Percentiles rank a stretch among this genome's conserved stretches.
Conservation (phyloP, 2,329 filamentous ascomycete genomes). For the Cladophialophora chaetospira region DNA sequence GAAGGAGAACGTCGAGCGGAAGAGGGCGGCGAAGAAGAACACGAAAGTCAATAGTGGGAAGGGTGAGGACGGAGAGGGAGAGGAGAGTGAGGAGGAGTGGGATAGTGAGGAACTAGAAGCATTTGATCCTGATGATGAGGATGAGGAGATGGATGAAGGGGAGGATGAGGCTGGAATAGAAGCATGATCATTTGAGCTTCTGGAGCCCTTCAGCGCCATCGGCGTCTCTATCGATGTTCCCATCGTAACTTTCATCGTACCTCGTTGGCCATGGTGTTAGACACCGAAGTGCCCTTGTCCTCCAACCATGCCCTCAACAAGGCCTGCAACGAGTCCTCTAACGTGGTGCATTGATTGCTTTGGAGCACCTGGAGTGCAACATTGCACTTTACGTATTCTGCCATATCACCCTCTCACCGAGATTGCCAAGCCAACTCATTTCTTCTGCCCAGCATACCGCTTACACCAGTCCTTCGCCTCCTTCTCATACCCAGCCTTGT, state of each 20-base stretch:
- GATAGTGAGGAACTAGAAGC: slow-evolving; percentile 51
- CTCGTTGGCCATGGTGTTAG: no score
- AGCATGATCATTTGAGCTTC: no score
- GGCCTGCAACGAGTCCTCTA: no score
- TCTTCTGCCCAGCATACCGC: slow-evolving; percentile 62
- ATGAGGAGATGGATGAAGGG: slow-evolving; percentile 35
- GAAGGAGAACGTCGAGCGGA: slow-evolving; percentile 86
- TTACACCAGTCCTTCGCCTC: slow-evolving; percentile 72
- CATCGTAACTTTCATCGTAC: no score
- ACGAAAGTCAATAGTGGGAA: slow-evolving; percentile 45
- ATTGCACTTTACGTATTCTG: slow-evolving; percentile 30
- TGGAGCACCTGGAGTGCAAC: no score
- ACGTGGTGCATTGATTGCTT: no score
- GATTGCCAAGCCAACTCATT: not conserved
- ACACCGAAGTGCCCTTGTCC: no score
- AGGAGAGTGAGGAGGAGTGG: slow-evolving; percentile 54
- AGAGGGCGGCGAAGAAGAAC: slow-evolving; percentile 66
- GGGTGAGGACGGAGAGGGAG: slow-evolving; percentile 55
- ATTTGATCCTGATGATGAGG: slow-evolving; percentile 29
- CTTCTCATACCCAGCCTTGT: slow-evolving; percentile 71
- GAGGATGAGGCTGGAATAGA: slow-evolving; percentile 30
- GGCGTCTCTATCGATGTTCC: no score
- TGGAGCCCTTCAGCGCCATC: no score
- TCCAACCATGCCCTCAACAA: no score
- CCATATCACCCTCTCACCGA: no score